Conservation (phyloP, 2,329 filamentous ascomycete genomes). For the Clonostachys rosea region DNA sequence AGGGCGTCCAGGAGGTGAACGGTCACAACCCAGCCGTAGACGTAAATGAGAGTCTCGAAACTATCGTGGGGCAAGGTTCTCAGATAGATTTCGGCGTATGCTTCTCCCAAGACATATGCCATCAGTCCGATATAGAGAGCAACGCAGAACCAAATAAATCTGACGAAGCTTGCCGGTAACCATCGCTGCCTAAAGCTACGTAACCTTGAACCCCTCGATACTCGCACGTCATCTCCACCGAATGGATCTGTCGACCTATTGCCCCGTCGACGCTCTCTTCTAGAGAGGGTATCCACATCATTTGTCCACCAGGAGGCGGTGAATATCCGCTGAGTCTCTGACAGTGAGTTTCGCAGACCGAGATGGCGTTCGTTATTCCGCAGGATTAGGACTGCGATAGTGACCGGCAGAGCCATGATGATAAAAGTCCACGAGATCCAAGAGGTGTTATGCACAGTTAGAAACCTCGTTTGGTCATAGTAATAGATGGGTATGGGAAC, state of each 20-base stretch:
- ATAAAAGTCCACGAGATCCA: conserved; percentile 69
- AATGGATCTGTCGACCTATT: conserved; percentile 25
- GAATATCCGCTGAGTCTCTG: conserved; percentile 64
- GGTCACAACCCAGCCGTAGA: conserved; percentile 66
- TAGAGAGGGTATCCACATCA: conserved; percentile 41
- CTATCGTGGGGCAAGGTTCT: conserved; percentile 62
- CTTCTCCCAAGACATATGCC: conserved; percentile 64
- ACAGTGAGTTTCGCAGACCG: conserved; percentile 53
- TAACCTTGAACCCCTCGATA: conserved; percentile 6
- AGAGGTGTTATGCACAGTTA: conserved; percentile 59
- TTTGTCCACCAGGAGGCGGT: conserved; percentile 60
- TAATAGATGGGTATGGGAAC: conserved; percentile 58
- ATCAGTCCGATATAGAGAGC: conserved; percentile 58
- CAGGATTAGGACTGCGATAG: conserved; percentile 59
- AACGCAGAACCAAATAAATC: conserved; percentile 66
- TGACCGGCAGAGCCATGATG: conserved; percentile 65
- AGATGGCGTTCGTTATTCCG: conserved; percentile 61
- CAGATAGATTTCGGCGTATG: conserved; percentile 65
- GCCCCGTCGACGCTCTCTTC: conserved; percentile 28
- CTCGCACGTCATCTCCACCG: conserved; percentile 20
- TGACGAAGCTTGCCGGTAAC: conserved; percentile 62
- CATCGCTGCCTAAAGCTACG: conserved; percentile 42
- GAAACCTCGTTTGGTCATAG: conserved; percentile 42
- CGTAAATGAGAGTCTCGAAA: conserved; percentile 63
- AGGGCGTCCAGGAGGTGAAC: conserved; percentile 61